Conservation (phyloP, 345 rosid genomes). For the Geranium brycei region DNA sequence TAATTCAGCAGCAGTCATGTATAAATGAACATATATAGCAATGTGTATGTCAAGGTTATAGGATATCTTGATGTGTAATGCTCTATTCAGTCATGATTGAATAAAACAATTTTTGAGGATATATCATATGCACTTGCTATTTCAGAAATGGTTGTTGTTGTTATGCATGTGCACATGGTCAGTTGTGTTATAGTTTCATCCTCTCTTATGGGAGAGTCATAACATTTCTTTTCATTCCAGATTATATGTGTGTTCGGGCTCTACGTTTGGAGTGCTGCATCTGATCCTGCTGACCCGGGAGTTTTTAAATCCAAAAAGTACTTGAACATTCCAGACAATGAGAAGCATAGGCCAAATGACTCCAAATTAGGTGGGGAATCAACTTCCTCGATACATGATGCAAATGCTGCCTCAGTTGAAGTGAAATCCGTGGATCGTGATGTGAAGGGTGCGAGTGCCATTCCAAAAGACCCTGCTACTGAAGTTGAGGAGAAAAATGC, state of each 20-base stretch:
- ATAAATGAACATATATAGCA: neutral
- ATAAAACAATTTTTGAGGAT: too few species aligned
- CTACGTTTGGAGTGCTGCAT: conserved; percentile 75
- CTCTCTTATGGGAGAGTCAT: conserved; percentile 1
- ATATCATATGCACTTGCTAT: too few species aligned
- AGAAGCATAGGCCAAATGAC: conserved; percentile 32
- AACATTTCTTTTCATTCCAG: conserved; percentile 23
- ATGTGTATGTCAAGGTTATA: neutral
- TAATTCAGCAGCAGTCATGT: too few species aligned
- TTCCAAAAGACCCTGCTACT: conserved; percentile 19
- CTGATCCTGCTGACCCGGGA: conserved; percentile 85
- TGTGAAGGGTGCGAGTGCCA: conserved; percentile 17
- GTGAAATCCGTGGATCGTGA: conserved; percentile 40
- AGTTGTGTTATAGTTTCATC: neutral
- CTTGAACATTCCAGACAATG: conserved; percentile 42
- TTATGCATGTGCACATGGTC: neutral
- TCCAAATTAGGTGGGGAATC: conserved; percentile 58
- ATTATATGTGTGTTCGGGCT: conserved; percentile 60
- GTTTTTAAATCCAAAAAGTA: conserved; percentile 72
- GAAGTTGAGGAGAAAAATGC: conserved; percentile 24
- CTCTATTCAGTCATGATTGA: neutral
- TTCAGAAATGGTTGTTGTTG: neutral
- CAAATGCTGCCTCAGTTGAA: conserved; percentile 30
- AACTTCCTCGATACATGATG: conserved; percentile 35
- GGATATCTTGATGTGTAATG: neutral